phyloP scores from a whole-genome alignment of 805 yeast species.

The Ogataea pilisensis region DNA sequence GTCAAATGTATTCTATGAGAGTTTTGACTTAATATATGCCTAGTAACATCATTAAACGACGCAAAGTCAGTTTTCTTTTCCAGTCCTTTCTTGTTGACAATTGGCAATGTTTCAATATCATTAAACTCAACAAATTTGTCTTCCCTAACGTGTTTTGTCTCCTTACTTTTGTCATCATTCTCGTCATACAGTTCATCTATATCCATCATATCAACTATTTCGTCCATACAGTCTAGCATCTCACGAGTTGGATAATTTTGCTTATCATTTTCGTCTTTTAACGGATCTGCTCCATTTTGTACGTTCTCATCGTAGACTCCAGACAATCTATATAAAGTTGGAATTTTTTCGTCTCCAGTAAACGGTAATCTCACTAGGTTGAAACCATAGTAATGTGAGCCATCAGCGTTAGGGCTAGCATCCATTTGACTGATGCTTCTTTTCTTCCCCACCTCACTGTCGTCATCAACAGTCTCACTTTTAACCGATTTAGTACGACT shows the following conservation, averaged over 20 bases:
- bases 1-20: conserved; percentile 20
- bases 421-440: conserved; percentile 18
- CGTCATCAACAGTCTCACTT: conserved; percentile 10
- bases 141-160: conserved; percentile 19
- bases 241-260: conserved; percentile 34
- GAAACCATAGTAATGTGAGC: conserved; percentile 37
- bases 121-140: conserved; percentile 18
- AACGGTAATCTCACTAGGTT: conserved; percentile 59
- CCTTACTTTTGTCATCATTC: conserved; percentile 17
- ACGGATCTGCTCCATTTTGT: background rate
- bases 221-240: conserved; percentile 39
- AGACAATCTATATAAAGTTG: conserved; percentile 41
- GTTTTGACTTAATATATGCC: conserved; percentile 15
- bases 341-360: conserved; percentile 67
- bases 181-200: conserved; percentile 23
- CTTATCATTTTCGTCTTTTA: conserved; percentile 22
- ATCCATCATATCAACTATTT: conserved; percentile 42
- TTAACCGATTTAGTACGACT: conserved; percentile 13
- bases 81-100: conserved; percentile 13
- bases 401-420: conserved; percentile 15
- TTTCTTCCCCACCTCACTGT: too few species aligned
- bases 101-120: conserved; percentile 16
- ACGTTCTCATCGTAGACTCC: conserved; percentile 28
- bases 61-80: conserved; percentile 4
- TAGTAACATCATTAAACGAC: conserved; percentile 11